Conservation (phyloP, 148 eudicot species). For the Heliamphora exappendiculata region DNA sequence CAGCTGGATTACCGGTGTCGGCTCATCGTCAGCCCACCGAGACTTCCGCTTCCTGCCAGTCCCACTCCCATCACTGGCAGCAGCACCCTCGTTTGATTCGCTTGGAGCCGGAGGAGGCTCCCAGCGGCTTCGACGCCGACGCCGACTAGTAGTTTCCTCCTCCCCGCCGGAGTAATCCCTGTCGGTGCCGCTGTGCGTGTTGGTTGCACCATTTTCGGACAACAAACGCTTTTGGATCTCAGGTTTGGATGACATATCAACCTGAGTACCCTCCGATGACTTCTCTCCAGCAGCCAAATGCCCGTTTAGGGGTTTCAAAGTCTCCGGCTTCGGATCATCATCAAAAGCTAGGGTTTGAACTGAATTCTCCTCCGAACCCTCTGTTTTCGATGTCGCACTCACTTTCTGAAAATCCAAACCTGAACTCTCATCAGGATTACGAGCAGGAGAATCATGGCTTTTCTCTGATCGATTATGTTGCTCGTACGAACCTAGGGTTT, state of each 20-base stretch:
- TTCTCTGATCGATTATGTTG: background rate
- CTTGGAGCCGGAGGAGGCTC: conserved; percentile 60
- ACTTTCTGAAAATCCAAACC: background rate
- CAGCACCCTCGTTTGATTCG: conserved; percentile 25
- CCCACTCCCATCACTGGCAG: conserved; percentile 23
- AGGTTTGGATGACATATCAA: background rate
- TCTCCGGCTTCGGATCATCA: background rate
- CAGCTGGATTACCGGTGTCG: conserved; percentile 52
- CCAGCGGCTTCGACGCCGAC: conserved; percentile 71
- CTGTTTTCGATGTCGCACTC: background rate
- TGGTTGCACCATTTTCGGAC: conserved; percentile 33
- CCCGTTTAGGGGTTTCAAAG: background rate
- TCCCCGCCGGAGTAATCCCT: conserved; percentile 64
- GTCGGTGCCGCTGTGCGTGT: conserved; percentile 46
- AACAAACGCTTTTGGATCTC: conserved; percentile 23
- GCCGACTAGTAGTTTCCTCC: conserved; percentile 65
- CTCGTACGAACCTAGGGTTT: background rate
- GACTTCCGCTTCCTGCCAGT: conserved; percentile 54
- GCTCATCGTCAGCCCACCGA: conserved; percentile 77
- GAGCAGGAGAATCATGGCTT: background rate
- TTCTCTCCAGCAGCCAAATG: background rate
- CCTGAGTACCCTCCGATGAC: background rate
- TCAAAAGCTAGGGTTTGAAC: background rate
- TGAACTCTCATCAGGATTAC: too few species aligned
- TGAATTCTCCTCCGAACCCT: background rate